These are phyloP conservation scores for Pseudopyricularia javanii DNA, from an alignment of 2,329 filamentous ascomycete genomes.

Conservation along the genomic window DNA sequence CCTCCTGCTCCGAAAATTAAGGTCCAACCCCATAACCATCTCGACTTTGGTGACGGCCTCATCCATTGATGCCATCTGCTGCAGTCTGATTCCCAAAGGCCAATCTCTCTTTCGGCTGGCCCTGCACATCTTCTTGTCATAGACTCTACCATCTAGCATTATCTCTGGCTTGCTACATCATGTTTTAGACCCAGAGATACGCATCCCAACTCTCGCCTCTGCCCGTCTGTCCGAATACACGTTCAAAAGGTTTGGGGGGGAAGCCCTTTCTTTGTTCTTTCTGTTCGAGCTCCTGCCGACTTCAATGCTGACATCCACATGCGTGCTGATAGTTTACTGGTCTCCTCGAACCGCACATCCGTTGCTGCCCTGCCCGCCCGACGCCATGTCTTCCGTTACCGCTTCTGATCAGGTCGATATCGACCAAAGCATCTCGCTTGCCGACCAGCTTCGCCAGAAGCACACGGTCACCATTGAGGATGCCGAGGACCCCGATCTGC, in stretches of 20 bases:
- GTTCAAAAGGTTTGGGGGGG: neutral
- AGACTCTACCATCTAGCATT: neutral
- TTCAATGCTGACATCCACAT: neutral
- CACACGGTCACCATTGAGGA: constrained; percentile 68
- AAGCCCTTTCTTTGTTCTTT: neutral
- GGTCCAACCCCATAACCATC: neutral
- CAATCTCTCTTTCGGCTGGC: neutral
- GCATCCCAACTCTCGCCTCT: neutral
- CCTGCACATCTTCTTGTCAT: neutral
- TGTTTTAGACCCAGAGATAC: neutral
- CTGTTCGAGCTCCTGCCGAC: neutral
- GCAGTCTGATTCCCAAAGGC: neutral
- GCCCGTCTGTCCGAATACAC: neutral
- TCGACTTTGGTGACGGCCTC: neutral
- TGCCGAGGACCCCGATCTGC: constrained; percentile 65
- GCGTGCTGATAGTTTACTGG: neutral
- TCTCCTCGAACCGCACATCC: neutral
- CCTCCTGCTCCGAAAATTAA: neutral
- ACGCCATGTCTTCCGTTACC: constrained; percentile 13
- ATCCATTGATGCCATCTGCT: neutral
- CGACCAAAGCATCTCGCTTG: constrained; percentile 31
- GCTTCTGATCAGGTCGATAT: constrained; percentile 17
- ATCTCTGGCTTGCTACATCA: neutral
- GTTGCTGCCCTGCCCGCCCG: neutral
- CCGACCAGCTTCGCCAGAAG: constrained; percentile 51